Evolutionary conservation across 352 stramenopile genomes (phyloP), one percentile per base, ranked within the genome.

Genomic region (Pilasporangium apinafurcum): DNA sequence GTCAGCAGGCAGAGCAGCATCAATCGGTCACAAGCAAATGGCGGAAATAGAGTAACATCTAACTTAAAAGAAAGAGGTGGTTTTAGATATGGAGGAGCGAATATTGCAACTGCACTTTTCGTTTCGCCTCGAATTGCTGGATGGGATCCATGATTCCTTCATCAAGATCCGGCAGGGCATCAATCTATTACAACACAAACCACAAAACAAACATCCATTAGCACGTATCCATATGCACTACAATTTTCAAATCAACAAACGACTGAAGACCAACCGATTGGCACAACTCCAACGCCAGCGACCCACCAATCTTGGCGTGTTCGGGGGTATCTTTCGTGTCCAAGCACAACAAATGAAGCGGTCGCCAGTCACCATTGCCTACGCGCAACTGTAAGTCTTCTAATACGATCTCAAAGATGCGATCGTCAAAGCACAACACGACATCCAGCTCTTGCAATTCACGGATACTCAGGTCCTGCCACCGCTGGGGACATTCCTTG

Each of bases 381-480:
- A 77, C 54, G 10, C 71, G 68, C 29, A 87, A 55, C 59, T 87
- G 75, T 43, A 87, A 50, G 48, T 84, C 77, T 39, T 95, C 82
- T 21, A 92, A 48, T 14, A 95, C 77, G 22, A 91, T 88, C 52
- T 95, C 80, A 20, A 90, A 95, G 44, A 95, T 89, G 46, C 81
- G 77, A 59, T 92, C 77, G 57, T 95, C 85, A 59, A 95, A 95
- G 68, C 83, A 94, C n/a, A 95, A 45, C 22, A 94, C 76, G 16
- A 95, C 78, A 40, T 92, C 78, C 47, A 95, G 70, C 3, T 69
- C 59, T 20, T 84, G 69, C 16, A 94, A 52, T 53, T 94, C 82
- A 24, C 68, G 61, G 5, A 79, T 49, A 29, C 53, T 80, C 43
- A 88, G 73, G 32, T 95, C 83, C 48, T 95, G 85, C 76, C 75